Base-by-base conservation (phyloP, 116 monocot species). In the Phalaenopsis hybrid region DNA sequence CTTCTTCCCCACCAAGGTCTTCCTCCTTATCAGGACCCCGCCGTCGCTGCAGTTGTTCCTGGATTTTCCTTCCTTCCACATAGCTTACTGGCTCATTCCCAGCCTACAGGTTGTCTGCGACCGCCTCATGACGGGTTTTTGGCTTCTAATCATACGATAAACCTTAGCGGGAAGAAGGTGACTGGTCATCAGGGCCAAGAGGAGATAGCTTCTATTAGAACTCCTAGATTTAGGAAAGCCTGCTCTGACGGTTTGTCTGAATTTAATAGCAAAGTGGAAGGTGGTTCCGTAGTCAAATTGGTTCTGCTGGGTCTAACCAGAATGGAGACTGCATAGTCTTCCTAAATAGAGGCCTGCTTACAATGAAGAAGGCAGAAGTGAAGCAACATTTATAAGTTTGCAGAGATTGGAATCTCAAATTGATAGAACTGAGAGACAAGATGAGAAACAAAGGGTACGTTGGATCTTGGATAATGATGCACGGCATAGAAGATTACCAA, bases 221-320 rank as follows among this genome's bases (percentile, higher is more conserved):
- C 76, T 7, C 76, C 76, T 45, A 49, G 76, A 76, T 76, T 76
- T 23, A 49, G 76, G 45, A 45, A 76, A 10, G 23, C 2, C 8
- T 9, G 6, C 7, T 49, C 21, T 45, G n/a, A 23, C 49, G 49
- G 45, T 76, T 49, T 37, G 13, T 46, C n/a, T 6, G 76, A 76
- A 50, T 76, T 76, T 33, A 76, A 46, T 15, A 76, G 12, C 0
- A 48, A 76, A 76, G 10, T 76, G 6, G 76, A 76, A 49, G 46
- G n/a, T 21, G 49, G 76, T 76, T 5, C 49, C 48, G 48, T 76
- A 49, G 48, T 48, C 48, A 76, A 45, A 76, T 76, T 49, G 76
- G 48, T 76, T 76, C 23, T 49, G 11, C n/a, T 48, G 76, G 45
- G 49, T 37, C 45, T 48, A 46, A 45, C 20, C 46, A 76, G 48